Evolutionary conservation across 2,329 filamentous ascomycete genomes (phyloP), one percentile per base, ranked within the genome.

Genomic region (Ceratocystis diversiconidia): DNA sequence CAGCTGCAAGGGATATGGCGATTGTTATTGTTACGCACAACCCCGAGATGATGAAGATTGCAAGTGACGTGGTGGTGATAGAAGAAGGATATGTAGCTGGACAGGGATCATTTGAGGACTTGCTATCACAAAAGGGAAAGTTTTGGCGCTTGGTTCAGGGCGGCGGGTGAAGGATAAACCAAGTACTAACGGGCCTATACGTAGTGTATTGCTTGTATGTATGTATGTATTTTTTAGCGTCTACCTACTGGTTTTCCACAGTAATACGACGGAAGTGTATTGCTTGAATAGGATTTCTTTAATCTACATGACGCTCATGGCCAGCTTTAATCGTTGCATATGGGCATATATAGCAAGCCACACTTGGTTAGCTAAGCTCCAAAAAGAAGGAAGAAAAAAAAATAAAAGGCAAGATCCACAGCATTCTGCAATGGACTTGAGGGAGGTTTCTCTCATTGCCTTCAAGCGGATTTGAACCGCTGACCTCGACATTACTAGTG

Each of bases 21-120:
- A 50, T 62, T 30, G 79, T 96, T 17, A 80, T 95, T 28, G 86
- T 95, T 48, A 96, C 91, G 61, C 92, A 96, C 75, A 83, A 81
- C 66, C 79, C 78, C 68, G 87, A 92, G 71, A 95, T 96, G 90
- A 96, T 97, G 89, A 80, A 81, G 66, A 82, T 89, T 67, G 88
- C 87, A 0, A 85, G 90, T 72, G 79, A 82, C 57, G 78, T 96
- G 6, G 78, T 92, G 0, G 83, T 96, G 68, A 70, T 95, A 32
- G 82, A 88, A n/a, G 82, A 85, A 0, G 80, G 82, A 2, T 77
- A 82, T 1, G 82, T 89, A 5, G 87, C 84, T 1, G 83, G 92
- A 72, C 75, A 80, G 65, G 92, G 92, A 0, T 71, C 73, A 0
- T 96, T 86, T 73, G 75, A 80, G 1, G 82, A 84, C 66, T 73